These are phyloP conservation scores for Diphasiastrum complanatum DNA, from an alignment of 83 land plant genomes.

Conservation along the genomic window DNA sequence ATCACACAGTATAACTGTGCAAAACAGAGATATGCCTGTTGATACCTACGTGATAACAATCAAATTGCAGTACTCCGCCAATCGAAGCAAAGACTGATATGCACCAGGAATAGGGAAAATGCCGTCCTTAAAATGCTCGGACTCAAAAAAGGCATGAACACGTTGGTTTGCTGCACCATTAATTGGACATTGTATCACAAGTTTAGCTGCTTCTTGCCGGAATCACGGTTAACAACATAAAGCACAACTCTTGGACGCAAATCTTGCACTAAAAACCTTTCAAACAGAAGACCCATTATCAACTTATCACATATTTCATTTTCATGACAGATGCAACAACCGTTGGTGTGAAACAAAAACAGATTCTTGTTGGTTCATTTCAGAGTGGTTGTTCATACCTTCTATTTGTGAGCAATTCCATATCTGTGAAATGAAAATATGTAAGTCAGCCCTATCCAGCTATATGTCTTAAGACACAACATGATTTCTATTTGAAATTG, in stretches of 20 bases:
- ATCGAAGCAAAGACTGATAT: conserved; percentile 44
- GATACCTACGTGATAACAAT: conserved; percentile 76
- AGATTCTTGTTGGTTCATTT: no score
- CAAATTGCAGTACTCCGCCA: conserved; percentile 54
- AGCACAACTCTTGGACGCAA: no score
- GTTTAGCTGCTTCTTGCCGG: background rate
- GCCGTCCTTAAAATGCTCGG: conserved; percentile 63
- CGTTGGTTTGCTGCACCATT: conserved; percentile 59
- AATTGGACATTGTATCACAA: background rate
- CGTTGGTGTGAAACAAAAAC: background rate
- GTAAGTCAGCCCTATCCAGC: background rate
- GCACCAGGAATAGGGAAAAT: conserved; percentile 84
- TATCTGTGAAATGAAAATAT: background rate
- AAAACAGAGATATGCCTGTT: background rate
- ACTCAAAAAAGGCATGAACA: conserved; percentile 84
- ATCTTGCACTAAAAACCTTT: no score
- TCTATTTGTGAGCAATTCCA: conserved; percentile 19
- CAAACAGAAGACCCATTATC: no score
- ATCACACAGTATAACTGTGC: background rate
- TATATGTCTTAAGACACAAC: conserved; percentile 2
- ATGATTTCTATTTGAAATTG: background rate
- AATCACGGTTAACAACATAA: background rate
- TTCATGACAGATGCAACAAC: background rate
- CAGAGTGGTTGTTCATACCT: conserved; percentile 3
- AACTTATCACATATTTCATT: no score